Conservation (phyloP, 176 grass and related monocot species). For the Avena sativa region DNA sequence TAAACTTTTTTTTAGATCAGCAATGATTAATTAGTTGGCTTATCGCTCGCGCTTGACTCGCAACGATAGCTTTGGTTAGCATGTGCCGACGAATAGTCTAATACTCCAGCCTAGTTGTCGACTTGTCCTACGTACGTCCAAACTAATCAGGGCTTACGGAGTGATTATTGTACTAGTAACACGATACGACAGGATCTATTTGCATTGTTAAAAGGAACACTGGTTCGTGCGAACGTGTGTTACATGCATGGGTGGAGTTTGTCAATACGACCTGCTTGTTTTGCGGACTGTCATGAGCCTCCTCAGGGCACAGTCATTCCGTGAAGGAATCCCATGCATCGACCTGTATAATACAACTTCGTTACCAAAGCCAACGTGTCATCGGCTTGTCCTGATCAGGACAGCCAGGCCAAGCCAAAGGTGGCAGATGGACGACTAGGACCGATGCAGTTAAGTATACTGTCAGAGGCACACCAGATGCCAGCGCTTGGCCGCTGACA, state of each 20-base stretch:
- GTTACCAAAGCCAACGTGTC: background rate
- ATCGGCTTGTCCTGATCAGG: background rate
- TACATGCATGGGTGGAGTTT: background rate
- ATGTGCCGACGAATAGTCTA: background rate
- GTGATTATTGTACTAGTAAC: background rate
- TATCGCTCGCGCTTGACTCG: background rate
- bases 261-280: too few species aligned
- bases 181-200: background rate
- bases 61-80: background rate
- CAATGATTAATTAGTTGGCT: too few species aligned
- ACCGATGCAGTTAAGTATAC: background rate
- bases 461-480: background rate
- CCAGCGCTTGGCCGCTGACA: background rate
- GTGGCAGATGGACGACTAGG: background rate
- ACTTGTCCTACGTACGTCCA: background rate
- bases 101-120: background rate
- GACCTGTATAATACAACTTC: too few species aligned
- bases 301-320: background rate
- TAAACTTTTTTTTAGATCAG: too few species aligned
- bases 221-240: background rate
- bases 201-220: background rate
- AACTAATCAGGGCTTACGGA: background rate
- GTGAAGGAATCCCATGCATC: background rate
- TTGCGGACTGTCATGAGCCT: background rate
- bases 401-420: background rate